These are phyloP conservation scores for Pleomassaria siparia DNA, from an alignment of 2,329 filamentous ascomycete genomes.

Conservation along the genomic window DNA sequence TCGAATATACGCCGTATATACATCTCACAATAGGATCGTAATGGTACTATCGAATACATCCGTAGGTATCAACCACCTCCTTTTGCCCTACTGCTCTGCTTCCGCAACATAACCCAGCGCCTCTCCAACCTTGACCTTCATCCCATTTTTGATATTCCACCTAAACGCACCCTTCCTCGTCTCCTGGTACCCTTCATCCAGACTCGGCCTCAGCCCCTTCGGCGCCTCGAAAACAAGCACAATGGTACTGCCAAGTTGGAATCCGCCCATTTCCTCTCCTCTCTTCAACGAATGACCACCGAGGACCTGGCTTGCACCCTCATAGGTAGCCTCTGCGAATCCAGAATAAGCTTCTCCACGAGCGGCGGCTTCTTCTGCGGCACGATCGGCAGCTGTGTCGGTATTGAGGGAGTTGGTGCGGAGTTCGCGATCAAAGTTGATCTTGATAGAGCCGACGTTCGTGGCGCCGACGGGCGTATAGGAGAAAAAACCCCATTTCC, in stretches of 20 bases:
- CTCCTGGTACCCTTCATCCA: slow-evolving; percentile 59
- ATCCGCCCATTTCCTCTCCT: slow-evolving; percentile 97
- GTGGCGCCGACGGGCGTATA: slow-evolving; percentile 95
- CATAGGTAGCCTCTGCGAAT: slow-evolving; percentile 89
- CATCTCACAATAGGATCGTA: too few species aligned
- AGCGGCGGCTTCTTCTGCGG: slow-evolving; percentile 74
- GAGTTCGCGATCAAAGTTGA: slow-evolving; percentile 95
- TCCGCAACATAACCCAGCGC: slow-evolving; percentile 76
- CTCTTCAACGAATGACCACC: slow-evolving; percentile 79
- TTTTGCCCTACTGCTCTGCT: slow-evolving; percentile 36
- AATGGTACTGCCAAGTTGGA: slow-evolving; percentile 91
- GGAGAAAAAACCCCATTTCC: slow-evolving; percentile 97
- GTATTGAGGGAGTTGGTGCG: slow-evolving; percentile 90
- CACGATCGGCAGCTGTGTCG: slow-evolving; percentile 86
- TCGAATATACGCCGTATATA: too few species aligned
- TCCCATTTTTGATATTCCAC: slow-evolving; percentile 85
- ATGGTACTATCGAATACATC: too few species aligned
- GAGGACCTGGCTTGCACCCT: slow-evolving; percentile 72
- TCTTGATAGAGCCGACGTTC: slow-evolving; percentile 93
- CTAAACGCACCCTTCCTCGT: slow-evolving; percentile 70
- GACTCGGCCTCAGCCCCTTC: slow-evolving; percentile 56
- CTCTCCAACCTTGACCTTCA: slow-evolving; percentile 86
- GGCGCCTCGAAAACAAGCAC: slow-evolving; percentile 97
- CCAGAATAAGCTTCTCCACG: slow-evolving; percentile 84
- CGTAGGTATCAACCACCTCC: too few species aligned